Percentiles rank a stretch among this genome's conserved stretches.
Evolutionary conservation across 345 rosid species (phyloP).

Genomic region (Chamaenerion angustifolium): DNA sequence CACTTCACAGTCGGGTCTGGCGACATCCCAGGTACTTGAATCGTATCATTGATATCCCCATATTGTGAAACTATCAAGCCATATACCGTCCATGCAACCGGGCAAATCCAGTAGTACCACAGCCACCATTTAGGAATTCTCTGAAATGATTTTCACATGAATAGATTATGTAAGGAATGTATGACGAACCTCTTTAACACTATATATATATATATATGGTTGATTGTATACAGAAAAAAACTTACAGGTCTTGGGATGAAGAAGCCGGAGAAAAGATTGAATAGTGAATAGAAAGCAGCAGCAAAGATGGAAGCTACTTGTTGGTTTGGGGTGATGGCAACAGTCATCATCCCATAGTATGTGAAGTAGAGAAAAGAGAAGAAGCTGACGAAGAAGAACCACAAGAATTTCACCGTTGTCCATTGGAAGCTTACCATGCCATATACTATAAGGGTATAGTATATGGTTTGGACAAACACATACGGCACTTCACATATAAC

Average conservation of each 20-base stretch:
- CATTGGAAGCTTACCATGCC: slow-evolving; percentile 13
- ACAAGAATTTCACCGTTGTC: slow-evolving; percentile 12
- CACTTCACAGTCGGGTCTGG: slow-evolving; percentile 1
- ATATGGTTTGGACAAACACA: slow-evolving; percentile 11
- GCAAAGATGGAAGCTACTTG: slow-evolving; percentile 17
- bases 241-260: slow-evolving; percentile 17
- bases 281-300: slow-evolving; percentile 13
- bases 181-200: too few relatives aligned
- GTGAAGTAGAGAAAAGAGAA: slow-evolving; percentile 20
- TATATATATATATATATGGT: too few relatives aligned
- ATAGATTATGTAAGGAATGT: too few relatives aligned
- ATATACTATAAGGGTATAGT: slow-evolving; percentile 12
- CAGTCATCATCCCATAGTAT: slow-evolving; percentile 17
- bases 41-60: slow-evolving; percentile 1
- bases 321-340: slow-evolving; percentile 14
- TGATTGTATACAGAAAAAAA: too few relatives aligned
- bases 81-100: slow-evolving; percentile 14
- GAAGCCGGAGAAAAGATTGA: slow-evolving; percentile 17
- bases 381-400: slow-evolving; percentile 17
- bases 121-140: slow-evolving; percentile 34
- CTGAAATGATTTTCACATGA: slow-evolving; percentile 11
- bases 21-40: slow-evolving; percentile 4
- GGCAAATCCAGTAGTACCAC: slow-evolving; percentile 39
- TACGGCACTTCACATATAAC: slow-evolving; percentile 14
- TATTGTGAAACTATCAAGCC: slow-evolving; percentile 14